Evolutionary conservation across 2,329 filamentous ascomycete genomes (phyloP).

Genomic region (Monosporascus sp.): DNA sequence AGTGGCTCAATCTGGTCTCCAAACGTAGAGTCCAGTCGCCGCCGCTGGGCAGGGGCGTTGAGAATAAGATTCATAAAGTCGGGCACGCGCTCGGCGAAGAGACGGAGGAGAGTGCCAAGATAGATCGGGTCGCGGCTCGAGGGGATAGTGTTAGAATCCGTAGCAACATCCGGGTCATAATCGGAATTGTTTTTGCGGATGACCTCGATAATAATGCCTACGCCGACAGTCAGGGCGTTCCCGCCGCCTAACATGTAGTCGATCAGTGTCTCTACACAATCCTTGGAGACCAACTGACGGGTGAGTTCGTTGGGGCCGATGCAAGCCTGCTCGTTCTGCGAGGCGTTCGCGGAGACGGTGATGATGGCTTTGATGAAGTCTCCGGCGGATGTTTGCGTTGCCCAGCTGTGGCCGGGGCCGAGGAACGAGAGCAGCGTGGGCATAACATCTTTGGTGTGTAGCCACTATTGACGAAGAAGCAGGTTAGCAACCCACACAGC

Average conservation of each 20-base stretch:
- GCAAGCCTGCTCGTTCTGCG: slow-evolving; percentile 96
- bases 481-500: slow-evolving; percentile 12
- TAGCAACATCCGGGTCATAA: slow-evolving; percentile 88
- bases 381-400: slow-evolving; percentile 91
- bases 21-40: slow-evolving; percentile 79
- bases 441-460: slow-evolving; percentile 84
- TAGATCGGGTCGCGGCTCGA: slow-evolving; percentile 92
- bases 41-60: slow-evolving; percentile 67
- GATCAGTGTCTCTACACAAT: slow-evolving; percentile 80
- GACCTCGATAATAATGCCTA: slow-evolving; percentile 96
- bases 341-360: slow-evolving; percentile 96
- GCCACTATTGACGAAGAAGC: slow-evolving; percentile 57
- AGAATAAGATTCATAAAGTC: slow-evolving; percentile 91
- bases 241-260: slow-evolving; percentile 88
- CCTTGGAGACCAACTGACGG: slow-evolving; percentile 82
- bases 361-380: slow-evolving; percentile 99
- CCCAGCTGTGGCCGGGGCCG: slow-evolving; percentile 75
- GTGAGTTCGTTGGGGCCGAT: slow-evolving; percentile 97
- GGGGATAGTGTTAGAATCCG: slow-evolving; percentile 71
- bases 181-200: slow-evolving; percentile 99
- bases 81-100: slow-evolving; percentile 87
- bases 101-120: slow-evolving; percentile 78
- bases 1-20: slow-evolving; percentile 87
- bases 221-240: slow-evolving; percentile 90
- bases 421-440: slow-evolving; percentile 83